A percentile compares a stretch with the other conserved stretches of the same genome.
Evolutionary conservation across 768 basidiomycete genomes (phyloP).

Genomic region (Leccinum sublutescens): DNA sequence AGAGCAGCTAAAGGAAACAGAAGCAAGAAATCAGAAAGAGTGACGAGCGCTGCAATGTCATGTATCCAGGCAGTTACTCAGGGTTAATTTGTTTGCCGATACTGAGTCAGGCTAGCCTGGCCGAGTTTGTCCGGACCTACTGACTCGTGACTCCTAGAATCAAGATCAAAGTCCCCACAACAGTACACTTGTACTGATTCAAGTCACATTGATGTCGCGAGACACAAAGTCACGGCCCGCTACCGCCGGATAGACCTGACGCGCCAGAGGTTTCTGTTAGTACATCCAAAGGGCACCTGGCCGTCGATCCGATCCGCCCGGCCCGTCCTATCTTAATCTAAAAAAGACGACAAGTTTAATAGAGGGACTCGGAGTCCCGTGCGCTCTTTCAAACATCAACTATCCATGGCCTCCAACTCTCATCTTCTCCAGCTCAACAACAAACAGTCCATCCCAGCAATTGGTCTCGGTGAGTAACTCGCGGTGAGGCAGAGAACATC

Average conservation of each 20-base stretch:
- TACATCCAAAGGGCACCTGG: not conserved
- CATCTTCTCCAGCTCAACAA: slow-evolving; percentile 62
- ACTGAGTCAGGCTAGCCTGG: not conserved
- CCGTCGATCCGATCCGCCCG: slow-evolving; percentile 18
- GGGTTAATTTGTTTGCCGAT: not conserved
- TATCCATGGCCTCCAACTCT: slow-evolving; percentile 38
- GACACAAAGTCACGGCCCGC: too few relatives aligned
- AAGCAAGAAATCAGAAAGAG: not conserved
- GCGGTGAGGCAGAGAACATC: slow-evolving; percentile 5
- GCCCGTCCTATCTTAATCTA: slow-evolving; percentile 11
- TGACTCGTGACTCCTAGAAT: not conserved
- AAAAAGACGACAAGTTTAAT: not conserved
- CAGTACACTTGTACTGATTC: not conserved
- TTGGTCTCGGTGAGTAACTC: slow-evolving; percentile 55
- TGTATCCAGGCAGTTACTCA: not conserved
- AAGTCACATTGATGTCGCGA: not conserved
- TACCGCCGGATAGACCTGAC: not conserved
- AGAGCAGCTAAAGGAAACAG: not conserved
- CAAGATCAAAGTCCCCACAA: too few relatives aligned
- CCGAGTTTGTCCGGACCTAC: not conserved
- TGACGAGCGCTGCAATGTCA: not conserved
- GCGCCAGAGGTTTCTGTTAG: not conserved
- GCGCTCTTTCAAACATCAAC: not conserved
- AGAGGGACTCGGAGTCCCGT: not conserved
- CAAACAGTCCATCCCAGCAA: slow-evolving; percentile 50